Conservation (phyloP, 345 rosid species). For the Bruguiera sexangula region DNA sequence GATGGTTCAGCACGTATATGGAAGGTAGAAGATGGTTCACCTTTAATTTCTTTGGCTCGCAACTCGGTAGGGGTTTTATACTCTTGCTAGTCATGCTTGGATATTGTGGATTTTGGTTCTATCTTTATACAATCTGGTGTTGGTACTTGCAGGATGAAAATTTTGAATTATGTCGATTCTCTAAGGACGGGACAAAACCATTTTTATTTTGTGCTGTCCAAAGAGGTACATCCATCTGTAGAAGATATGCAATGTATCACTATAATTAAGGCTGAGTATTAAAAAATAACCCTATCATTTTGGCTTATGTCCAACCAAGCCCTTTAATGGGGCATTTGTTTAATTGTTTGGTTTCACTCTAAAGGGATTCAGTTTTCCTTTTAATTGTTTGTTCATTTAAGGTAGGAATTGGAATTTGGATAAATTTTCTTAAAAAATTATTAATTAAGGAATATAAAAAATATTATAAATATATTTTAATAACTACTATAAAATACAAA, state of each 20-base stretch:
- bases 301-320: no score
- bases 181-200: constrained; percentile 93
- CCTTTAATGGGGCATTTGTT: no score
- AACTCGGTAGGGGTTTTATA: constrained; percentile 46
- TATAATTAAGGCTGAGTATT: no score
- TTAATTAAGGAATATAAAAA: no score
- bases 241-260: background rate
- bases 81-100: background rate
- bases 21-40: constrained; percentile 81
- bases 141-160: constrained; percentile 63
- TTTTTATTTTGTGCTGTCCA: constrained; percentile 80
- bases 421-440: no score
- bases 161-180: constrained; percentile 76
- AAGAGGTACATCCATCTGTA: constrained; percentile 40
- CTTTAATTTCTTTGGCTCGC: constrained; percentile 67
- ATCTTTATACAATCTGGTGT: constrained; percentile 3
- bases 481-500: no score
- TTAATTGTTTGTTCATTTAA: no score
- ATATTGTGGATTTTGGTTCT: constrained; percentile 9
- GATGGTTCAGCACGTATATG: constrained; percentile 96
- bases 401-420: no score
- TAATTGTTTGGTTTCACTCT: no score
- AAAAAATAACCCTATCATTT: no score
- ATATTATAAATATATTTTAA: no score
- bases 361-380: no score